Evolutionary conservation across 2,329 filamentous ascomycete species (phyloP).

Genomic region (Trichoderma sp.): DNA sequence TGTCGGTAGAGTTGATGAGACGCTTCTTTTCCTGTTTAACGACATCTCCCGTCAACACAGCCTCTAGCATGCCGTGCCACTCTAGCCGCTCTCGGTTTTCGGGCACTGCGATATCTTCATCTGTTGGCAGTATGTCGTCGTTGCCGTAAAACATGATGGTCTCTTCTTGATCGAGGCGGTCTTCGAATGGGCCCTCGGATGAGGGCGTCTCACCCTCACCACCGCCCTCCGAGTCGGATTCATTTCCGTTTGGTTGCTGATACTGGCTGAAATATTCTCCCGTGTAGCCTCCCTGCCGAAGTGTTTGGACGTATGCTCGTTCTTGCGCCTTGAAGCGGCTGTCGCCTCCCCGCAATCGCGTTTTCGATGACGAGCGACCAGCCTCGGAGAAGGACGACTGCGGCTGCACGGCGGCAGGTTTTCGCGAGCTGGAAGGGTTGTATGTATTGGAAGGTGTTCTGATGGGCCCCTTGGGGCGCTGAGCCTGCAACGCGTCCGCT

Average conservation of each 20-base stretch:
- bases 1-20: conserved; percentile 74
- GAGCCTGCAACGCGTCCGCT: conserved; percentile 46
- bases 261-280: conserved; percentile 73
- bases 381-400: conserved; percentile 47
- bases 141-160: conserved; percentile 91
- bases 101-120: conserved; percentile 86
- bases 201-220: conserved; percentile 65
- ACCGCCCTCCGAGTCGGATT: conserved; percentile 83
- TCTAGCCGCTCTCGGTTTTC: conserved; percentile 87
- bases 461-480: conserved; percentile 68
- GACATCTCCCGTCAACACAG: conserved; percentile 93
- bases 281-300: conserved; percentile 69
- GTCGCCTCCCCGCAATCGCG: conserved; percentile 50
- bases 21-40: conserved; percentile 98
- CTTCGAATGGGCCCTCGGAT: conserved; percentile 81
- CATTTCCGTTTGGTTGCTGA: conserved; percentile 61
- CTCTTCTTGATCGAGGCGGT: conserved; percentile 88
- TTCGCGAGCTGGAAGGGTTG: conserved; percentile 65
- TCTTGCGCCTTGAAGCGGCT: conserved; percentile 65
- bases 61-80: conserved; percentile 97
- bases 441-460: conserved; percentile 81
- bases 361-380: conserved; percentile 55
- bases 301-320: conserved; percentile 89
- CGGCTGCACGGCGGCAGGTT: conserved; percentile 45
- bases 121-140: conserved; percentile 82